Evolutionary conservation across 371 early-diverging fungal genomes (phyloP).

Genomic region (Apophysomyces trapeziformis): DNA sequence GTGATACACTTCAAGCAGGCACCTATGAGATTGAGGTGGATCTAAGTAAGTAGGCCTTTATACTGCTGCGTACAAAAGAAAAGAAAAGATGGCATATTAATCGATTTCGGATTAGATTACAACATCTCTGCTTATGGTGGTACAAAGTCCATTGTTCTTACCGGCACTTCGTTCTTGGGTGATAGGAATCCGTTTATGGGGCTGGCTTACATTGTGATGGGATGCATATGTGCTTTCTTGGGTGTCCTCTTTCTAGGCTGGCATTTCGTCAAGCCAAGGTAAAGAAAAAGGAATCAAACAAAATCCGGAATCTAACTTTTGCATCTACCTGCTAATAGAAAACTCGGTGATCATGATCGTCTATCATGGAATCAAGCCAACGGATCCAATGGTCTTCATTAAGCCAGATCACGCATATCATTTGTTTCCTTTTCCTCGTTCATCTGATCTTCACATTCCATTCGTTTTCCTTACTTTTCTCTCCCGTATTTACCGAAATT

Average conservation of each 20-base stretch:
- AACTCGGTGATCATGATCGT: slow-evolving; percentile 95
- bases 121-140: slow-evolving; percentile 86
- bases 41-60: slow-evolving; percentile 43
- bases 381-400: not conserved
- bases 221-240: slow-evolving; percentile 83
- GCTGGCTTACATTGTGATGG: slow-evolving; percentile 91
- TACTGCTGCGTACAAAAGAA: not conserved
- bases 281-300: slow-evolving; percentile 18
- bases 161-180: slow-evolving; percentile 93
- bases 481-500: not conserved
- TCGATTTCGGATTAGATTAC: slow-evolving; percentile 61
- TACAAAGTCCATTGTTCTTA: slow-evolving; percentile 92
- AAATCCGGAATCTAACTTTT: slow-evolving; percentile 2
- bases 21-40: slow-evolving; percentile 60
- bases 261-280: slow-evolving; percentile 92
- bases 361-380: slow-evolving; percentile 91
- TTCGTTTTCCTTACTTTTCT: not conserved
- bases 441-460: not conserved
- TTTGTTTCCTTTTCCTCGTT: not conserved
- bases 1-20: slow-evolving; percentile 52
- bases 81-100: not conserved
- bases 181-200: slow-evolving; percentile 97
- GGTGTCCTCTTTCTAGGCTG: slow-evolving; percentile 88
- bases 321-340: slow-evolving; percentile 51
- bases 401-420: not conserved